Evolutionary conservation across 495 filamentous ascomycete species (phyloP).

Genomic region (Staphylotrichum longicolle): DNA sequence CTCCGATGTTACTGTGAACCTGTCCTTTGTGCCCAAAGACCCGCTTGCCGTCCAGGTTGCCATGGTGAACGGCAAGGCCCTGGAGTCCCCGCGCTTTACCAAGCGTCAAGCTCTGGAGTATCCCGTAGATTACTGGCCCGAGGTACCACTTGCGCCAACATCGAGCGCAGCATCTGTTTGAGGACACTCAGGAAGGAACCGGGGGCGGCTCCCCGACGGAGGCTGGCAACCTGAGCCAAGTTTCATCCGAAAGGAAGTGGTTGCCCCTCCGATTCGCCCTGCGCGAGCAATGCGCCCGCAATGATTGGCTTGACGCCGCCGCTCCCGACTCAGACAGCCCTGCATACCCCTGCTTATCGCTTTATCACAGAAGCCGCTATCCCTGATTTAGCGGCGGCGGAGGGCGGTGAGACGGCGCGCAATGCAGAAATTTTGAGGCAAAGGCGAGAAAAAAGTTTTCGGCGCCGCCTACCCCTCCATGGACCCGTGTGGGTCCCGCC

Average conservation of each 20-base stretch:
- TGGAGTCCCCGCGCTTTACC: no score
- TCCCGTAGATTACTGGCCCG: no score
- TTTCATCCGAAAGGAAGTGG: not conserved
- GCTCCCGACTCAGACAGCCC: slow-evolving; percentile 1
- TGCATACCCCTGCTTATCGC: not conserved
- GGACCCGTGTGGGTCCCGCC: slow-evolving; percentile 15
- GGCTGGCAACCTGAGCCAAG: not conserved
- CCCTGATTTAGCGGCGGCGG: not conserved
- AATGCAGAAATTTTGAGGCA: slow-evolving; percentile 12
- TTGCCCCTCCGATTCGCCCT: not conserved
- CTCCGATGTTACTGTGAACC: no score
- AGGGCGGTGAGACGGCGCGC: slow-evolving; percentile 10
- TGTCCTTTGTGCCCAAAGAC: no score
- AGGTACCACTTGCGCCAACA: no score
- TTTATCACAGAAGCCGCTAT: slow-evolving; percentile 1
- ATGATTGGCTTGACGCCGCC: not conserved
- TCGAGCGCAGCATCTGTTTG: no score
- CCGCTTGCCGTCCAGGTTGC: no score
- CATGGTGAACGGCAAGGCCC: no score
- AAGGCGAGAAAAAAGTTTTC: slow-evolving; percentile 32
- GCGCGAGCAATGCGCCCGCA: not conserved
- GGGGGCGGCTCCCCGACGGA: not conserved
- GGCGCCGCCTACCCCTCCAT: slow-evolving; percentile 30
- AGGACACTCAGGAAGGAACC: no score
- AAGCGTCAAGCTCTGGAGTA: no score